Base-by-base conservation (phyloP, 805 yeast species). In the Nadsonia fulvescens region DNA sequence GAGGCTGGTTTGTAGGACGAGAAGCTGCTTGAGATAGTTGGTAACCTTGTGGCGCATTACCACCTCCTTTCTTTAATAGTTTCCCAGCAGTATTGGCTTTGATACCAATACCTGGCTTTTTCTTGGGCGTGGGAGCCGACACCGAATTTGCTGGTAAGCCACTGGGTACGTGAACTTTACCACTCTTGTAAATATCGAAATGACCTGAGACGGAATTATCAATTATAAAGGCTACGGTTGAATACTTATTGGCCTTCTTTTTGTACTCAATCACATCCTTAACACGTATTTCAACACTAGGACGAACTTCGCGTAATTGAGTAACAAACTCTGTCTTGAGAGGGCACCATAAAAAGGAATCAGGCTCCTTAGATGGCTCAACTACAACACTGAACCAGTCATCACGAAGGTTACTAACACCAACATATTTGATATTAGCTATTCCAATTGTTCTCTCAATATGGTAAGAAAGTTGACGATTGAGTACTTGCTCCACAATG, bases 311-410 rank as follows among this genome's bases (percentile, higher is more conserved):
- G 43, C 70, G 74, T 44, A 83, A 51, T 24, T 74, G 76, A 0
- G 93, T 70, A 1, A 77, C 54, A 28, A 89, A 54, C 46, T 89
- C 98, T 1, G 96, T 89, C 53, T 89, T 89, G 56, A 89, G 77
- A 31, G 66, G 65, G 32, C 82, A 61, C 49, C 77, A 76, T 33
- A 89, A 56, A 31, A 89, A 66, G 8, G 78, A 61, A 51, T 89
- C 98, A 1, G 94, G 81, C 27, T 58, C 63, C 2, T 48, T 42
- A 4, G 63, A 55, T 0, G 70, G 61, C 12, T 62, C 60, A 30
- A 69, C 48, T 18, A 66, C 63, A 23, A 76, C 43, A 1, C 93
- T 91, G 17, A 83, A 47, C 98, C 98, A 89, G 42, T 83, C 89
- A 51, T 89, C 98, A 37, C 83, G 89, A 29, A 69, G 56, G 24